phyloP scores from a whole-genome alignment of 768 basidiomycete species.

The Boletus subparvulus region DNA sequence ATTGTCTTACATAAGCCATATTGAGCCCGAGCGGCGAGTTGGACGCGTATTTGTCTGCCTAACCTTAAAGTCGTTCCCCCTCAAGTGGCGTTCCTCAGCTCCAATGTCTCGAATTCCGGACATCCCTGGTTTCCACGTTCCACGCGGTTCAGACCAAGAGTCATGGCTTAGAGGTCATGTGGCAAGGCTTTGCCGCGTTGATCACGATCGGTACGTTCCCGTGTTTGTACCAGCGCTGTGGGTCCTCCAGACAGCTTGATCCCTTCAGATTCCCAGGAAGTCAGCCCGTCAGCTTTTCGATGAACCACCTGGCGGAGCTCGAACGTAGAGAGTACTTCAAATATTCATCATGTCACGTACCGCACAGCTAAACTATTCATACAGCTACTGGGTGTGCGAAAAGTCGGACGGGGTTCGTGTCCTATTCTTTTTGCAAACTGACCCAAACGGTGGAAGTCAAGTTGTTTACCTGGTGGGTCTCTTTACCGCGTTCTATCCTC shows the following conservation, averaged over 20 bases:
- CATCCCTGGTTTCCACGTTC: constrained; percentile 63
- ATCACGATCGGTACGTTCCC: constrained; percentile 57
- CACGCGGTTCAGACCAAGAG: constrained; percentile 57
- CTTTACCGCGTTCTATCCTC: neutral
- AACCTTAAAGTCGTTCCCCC: neutral
- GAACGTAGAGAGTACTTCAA: constrained; percentile 73
- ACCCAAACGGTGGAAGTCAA: constrained; percentile 52
- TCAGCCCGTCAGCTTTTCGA: constrained; percentile 90
- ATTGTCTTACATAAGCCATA: constrained; percentile 22
- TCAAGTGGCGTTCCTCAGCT: neutral
- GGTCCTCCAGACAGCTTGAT: constrained; percentile 7
- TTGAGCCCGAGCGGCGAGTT: neutral
- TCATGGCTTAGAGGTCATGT: constrained; percentile 64
- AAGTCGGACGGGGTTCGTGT: constrained; percentile 96
- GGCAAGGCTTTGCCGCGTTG: constrained; percentile 61
- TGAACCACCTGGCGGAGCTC: constrained; percentile 66
- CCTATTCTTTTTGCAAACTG: constrained; percentile 72
- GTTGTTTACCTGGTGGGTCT: constrained; percentile 71
- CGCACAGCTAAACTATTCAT: constrained; percentile 14
- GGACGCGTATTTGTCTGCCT: neutral
- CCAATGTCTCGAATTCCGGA: constrained; percentile 61
- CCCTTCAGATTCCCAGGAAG: constrained; percentile 83
- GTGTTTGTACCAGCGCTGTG: neutral
- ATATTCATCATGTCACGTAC: neutral
- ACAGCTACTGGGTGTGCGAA: constrained; percentile 98